phyloP scores from a whole-genome alignment of 495 filamentous ascomycete species.

The Annulohypoxylon moriforme region DNA sequence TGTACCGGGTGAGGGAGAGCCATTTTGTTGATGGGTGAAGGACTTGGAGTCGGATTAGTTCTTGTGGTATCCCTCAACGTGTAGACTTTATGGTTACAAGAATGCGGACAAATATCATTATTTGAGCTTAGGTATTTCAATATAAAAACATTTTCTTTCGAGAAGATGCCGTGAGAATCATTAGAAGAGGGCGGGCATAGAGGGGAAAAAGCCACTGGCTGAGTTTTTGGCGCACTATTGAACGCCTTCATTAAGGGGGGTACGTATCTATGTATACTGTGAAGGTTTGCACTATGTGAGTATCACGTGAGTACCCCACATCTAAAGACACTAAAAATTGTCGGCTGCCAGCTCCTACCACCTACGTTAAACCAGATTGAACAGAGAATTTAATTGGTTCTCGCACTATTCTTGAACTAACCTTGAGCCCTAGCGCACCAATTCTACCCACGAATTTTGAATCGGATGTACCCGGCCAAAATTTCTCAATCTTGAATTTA shows the following conservation, averaged over 20 bases:
- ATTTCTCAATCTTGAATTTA: conserved; percentile 46
- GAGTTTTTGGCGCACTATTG: not conserved
- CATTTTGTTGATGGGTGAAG: conserved; percentile 22
- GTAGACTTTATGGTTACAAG: not conserved
- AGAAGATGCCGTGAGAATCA: no score
- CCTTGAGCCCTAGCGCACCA: conserved; percentile 48
- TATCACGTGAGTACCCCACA: conserved; percentile 12
- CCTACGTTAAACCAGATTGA: not conserved
- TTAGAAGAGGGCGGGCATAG: not conserved
- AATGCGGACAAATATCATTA: not conserved
- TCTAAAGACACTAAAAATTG: not conserved
- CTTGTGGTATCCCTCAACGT: not conserved
- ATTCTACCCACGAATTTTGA: conserved; percentile 49
- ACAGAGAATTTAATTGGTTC: conserved; percentile 22
- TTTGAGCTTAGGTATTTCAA: not conserved
- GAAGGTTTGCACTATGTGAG: not conserved
- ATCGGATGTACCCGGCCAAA: conserved; percentile 49
- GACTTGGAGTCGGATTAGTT: not conserved
- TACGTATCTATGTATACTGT: not conserved
- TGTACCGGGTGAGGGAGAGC: conserved; percentile 27
- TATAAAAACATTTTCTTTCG: not conserved
- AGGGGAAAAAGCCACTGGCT: not conserved
- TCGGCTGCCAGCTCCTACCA: conserved; percentile 16
- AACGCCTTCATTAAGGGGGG: not conserved
- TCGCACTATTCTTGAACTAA: conserved; percentile 43